Base-by-base conservation (phyloP, 2,329 filamentous ascomycete species). In the Trichophyton rubrum region DNA sequence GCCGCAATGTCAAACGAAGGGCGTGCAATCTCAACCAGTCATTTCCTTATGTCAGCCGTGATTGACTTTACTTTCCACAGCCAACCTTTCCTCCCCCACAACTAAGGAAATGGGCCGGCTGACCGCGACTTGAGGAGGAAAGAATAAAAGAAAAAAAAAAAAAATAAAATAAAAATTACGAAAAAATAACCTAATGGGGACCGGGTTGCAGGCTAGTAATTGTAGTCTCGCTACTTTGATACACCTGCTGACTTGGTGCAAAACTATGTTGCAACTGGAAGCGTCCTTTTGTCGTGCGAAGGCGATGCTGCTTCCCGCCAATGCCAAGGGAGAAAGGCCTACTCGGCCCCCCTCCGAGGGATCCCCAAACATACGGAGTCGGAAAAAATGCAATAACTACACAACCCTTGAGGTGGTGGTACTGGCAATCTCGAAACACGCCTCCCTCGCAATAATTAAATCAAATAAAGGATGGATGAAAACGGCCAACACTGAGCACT, bases 1-100 rank as follows among this genome's bases (percentile, higher is more conserved):
- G 55, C 35, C 20, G 17, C 20, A 43, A 57, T 59, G 57, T 59
- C 57, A 59, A 59, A 49, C n/a, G 57, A 59, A 59, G 57, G 57
- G 57, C 57, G 57, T 43, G 57, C 40, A 35, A 24, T 59, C 3
- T 59, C 22, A 24, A n/a, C 57, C 43, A 57, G 2, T 57, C 33
- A 13, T 57, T 57, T 5, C 7, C 57, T 59, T 59, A 59, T 35
- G 40, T 59, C 40, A 59, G 15, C 57, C 3, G 22, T n/a, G 51
- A 33, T 55, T 55, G 51, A 55, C 51, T 55, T 55, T 35, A 3
- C 15, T 27, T 35, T 13, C 13, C 1, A 3, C 33, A 13, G 15
- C 45, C 27, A 15, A 33, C n/a, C 20, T 33, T 17, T n/a, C 27
- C 33, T 30, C 27, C 51, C 24, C 27, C 27, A 55, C 51, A 55